Evolutionary conservation across 495 filamentous ascomycete species (phyloP), one percentile per base, ranked within the genome.

Genomic region (Tuber magnatum): DNA sequence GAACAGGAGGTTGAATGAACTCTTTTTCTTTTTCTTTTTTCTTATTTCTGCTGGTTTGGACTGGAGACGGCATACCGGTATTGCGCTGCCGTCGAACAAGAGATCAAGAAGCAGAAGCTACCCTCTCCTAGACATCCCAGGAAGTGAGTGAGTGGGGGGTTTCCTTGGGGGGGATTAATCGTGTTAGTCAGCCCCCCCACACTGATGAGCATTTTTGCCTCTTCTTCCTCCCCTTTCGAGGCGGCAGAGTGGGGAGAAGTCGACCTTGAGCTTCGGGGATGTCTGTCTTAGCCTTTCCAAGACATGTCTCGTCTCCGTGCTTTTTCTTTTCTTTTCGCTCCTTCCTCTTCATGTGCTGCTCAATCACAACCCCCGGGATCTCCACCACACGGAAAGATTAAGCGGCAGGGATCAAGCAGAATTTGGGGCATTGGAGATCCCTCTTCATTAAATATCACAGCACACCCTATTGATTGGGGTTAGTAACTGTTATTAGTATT

Each of bases 401-500:
- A 18, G 56, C 56, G 56, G 56, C 28, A 65, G 28, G 56, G 56
- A 65, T 65, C 28, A 65, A 35, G 56, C 28, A 65, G 56, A 65
- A 35, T 65, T 65, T 35, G 28, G 56, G n/a, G 12, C 3, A n/a
- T 35, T 65, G 28, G 51, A n/a, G 51, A 56, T 35, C 56, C 46
- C 7, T 65, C 56, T 35, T 65, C 28, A 61, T 61, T 3, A 65
- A 65, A 65, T 65, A 65, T 65, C 56, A 65, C 56, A 51, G 24
- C 24, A 51, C 24, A 65, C 32, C 56, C 32, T 35, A 65, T 32
- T 32, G 56, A 65, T 65, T 65, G 56, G 56, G 56, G 56, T 65
- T 65, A 65, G 56, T 65, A 65, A 65, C 56, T 65, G 56, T 65
- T 65, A 65, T 65, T 65, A 65, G 56, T 32, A 3, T 61, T 61